Evolutionary conservation across 2,329 filamentous ascomycete genomes (phyloP).

Genomic region (Cercospora sojina): DNA sequence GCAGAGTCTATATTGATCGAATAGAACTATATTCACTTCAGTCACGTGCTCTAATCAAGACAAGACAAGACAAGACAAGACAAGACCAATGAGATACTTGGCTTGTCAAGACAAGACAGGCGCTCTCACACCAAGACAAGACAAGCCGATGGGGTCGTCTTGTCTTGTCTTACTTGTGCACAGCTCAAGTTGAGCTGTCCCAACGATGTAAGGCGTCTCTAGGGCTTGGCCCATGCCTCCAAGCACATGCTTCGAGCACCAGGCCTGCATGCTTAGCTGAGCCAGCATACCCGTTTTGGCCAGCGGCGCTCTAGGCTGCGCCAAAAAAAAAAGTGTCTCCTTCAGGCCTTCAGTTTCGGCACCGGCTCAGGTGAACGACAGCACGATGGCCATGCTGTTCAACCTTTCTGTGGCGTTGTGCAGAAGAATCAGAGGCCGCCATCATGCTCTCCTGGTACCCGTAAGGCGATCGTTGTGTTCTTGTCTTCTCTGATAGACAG

Average conservation of each 20-base stretch:
- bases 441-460: not conserved
- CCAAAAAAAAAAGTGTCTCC: not conserved
- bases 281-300: not conserved
- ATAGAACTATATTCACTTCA: too few species aligned
- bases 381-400: not conserved
- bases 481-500: not conserved
- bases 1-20: too few species aligned
- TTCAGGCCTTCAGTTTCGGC: not conserved
- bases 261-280: not conserved
- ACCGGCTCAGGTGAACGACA: not conserved
- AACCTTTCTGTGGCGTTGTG: not conserved
- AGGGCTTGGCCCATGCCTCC: not conserved
- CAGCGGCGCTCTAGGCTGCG: not conserved
- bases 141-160: too few species aligned
- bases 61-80: too few species aligned
- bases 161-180: too few species aligned
- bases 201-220: not conserved
- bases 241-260: not conserved
- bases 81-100: too few species aligned
- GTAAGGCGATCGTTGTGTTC: not conserved
- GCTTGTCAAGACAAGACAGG: too few species aligned
- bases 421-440: conserved; percentile 4
- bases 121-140: too few species aligned
- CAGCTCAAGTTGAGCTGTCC: too few species aligned
- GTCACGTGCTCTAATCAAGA: too few species aligned